Conservation (phyloP, 106 monocot species). For the Triglochin maritima region DNA sequence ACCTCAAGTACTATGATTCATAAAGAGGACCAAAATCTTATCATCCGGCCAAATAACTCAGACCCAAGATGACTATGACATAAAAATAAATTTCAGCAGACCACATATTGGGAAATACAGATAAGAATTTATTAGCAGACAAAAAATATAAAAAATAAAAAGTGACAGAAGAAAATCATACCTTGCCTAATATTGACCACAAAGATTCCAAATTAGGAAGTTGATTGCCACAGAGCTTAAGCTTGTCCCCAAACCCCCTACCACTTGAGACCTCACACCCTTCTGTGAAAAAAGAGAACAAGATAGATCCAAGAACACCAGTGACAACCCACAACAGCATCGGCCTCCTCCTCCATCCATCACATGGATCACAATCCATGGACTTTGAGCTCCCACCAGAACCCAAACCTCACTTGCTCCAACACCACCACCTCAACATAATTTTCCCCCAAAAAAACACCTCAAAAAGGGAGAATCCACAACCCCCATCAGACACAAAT, state of each 20-base stretch:
- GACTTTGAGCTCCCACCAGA: constrained; percentile 4
- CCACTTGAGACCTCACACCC: constrained; percentile 2
- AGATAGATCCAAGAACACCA: constrained; percentile 9
- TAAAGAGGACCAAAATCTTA: no score
- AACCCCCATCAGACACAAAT: neutral
- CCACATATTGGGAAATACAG: neutral
- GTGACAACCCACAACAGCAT: constrained; percentile 13
- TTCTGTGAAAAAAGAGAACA: constrained; percentile 3
- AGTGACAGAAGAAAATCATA: neutral
- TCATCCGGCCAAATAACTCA: no score
- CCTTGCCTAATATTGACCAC: constrained; percentile 2
- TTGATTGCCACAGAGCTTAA: constrained; percentile 2
- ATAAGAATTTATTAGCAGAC: neutral
- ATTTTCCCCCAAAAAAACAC: neutral
- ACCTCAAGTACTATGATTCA: no score
- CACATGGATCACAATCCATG: constrained; percentile 1
- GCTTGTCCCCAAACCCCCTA: neutral
- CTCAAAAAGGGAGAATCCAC: neutral
- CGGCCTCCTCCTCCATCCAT: constrained; percentile 7
- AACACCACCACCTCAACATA: constrained; percentile 3
- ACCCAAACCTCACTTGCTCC: constrained; percentile 2
- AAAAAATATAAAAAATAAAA: neutral
- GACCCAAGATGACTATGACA: neutral
- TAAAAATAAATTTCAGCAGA: neutral
- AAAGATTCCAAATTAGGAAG: constrained; percentile 6